These are phyloP conservation scores for Boletus reticuloceps DNA, from an alignment of 768 basidiomycete species.

Conservation along the genomic window DNA sequence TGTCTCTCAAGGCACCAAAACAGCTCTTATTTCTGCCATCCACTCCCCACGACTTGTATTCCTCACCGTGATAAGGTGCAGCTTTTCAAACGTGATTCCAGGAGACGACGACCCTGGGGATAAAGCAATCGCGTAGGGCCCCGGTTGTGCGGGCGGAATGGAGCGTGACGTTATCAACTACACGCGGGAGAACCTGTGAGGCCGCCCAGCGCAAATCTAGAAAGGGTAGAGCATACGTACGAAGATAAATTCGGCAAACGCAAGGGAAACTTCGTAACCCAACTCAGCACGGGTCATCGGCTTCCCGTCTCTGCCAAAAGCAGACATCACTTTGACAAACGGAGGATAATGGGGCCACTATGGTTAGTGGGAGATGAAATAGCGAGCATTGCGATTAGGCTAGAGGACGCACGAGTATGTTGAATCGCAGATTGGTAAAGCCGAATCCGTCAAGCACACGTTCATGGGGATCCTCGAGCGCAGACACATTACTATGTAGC, in stretches of 20 bases:
- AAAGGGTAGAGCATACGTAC: constrained; percentile 14
- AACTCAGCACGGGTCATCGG: constrained; percentile 22
- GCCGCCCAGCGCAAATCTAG: neutral
- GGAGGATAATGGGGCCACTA: constrained; percentile 29
- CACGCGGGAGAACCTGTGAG: constrained; percentile 2
- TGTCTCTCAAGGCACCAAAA: constrained; percentile 11
- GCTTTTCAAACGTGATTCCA: constrained; percentile 23
- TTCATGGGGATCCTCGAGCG: constrained; percentile 17
- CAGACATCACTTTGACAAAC: constrained; percentile 23
- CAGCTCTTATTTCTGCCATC: constrained; percentile 25
- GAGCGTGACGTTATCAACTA: constrained; percentile 20
- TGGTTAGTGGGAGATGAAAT: neutral
- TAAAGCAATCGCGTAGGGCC: constrained; percentile 19
- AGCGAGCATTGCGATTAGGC: neutral
- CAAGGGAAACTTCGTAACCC: constrained; percentile 28
- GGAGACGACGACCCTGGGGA: constrained; percentile 6
- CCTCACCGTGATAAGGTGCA: constrained; percentile 25
- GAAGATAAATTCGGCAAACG: constrained; percentile 30
- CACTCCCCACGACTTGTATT: constrained; percentile 28
- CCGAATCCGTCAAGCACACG: constrained; percentile 22
- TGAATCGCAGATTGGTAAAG: constrained; percentile 12
- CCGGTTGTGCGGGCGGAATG: constrained; percentile 9
- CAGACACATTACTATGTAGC: constrained; percentile 18
- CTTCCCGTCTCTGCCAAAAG: constrained; percentile 16
- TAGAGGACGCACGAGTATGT: constrained; percentile 21